Evolutionary conservation across 257 asterid species (phyloP), one percentile per base, ranked within the genome.

Genomic region (Solanum tacnaense): DNA sequence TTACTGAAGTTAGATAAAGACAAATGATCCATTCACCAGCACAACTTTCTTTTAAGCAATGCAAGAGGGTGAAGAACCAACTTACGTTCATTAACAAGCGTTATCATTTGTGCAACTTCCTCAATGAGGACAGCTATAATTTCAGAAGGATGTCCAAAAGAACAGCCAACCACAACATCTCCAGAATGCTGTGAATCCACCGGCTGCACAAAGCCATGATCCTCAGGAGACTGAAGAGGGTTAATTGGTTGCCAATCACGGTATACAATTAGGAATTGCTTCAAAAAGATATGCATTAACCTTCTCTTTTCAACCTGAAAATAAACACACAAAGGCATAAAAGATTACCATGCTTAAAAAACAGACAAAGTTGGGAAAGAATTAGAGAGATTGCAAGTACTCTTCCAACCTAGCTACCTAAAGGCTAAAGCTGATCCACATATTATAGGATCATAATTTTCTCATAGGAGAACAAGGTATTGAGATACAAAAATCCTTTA

Each of bases 111-210:
- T 74, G 91, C 84, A 84, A 96, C 90, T 90, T 95, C 99, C 86
- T 92, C 98, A 32, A 89, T 90, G 89, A 97, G 88, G 85, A 86
- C 90, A 81, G 87, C 88, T 88, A 95, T 92, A 88, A 97, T 90
- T 90, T 94, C 98, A 91, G 94, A 87, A 88, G 99, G 99, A 87
- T 97, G 99, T 72, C 99, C 98, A 91, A 92, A 90, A 89, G 92
- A 89, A 91, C 99, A 97, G 89, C 98, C 99, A 89, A 93, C 92
- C 92, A 94, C 96, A 88, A 90, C 94, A 88, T 93, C 92, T 60
- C 91, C 90, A 88, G 88, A 83, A 88, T 86, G 88, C 89, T 89
- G 93, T 7, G 90, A 88, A 83, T 90, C 85, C 84, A 71, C 73
- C 60, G 93, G 88, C 73, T 89, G 86, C 84, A 85, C 62, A 60